A percentile compares a stretch with the other conserved stretches of the same genome.
Evolutionary conservation across 2,329 filamentous ascomycete species (phyloP).

Genomic region (Boeremia lycopersici): DNA sequence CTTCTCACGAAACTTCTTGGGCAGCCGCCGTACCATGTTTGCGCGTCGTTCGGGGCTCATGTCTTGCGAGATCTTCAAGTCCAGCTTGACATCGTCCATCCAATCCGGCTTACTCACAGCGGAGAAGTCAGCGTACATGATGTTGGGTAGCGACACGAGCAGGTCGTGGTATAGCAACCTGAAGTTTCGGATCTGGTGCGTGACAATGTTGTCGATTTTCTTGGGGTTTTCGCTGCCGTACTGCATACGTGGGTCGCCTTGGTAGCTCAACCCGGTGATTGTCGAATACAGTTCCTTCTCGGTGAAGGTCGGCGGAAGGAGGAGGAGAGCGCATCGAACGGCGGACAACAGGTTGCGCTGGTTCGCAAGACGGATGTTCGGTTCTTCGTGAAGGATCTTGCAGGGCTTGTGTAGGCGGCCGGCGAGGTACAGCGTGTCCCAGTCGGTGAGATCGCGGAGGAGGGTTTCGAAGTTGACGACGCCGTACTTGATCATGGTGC

Average conservation of each 20-base stretch:
- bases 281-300: constrained; percentile 88
- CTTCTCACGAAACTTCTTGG: constrained; percentile 82
- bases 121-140: constrained; percentile 72
- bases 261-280: constrained; percentile 90
- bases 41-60: constrained; percentile 90
- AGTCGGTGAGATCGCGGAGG: constrained; percentile 82
- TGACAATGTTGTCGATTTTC: constrained; percentile 94
- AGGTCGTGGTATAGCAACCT: constrained; percentile 88
- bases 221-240: constrained; percentile 87
- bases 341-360: constrained; percentile 95
- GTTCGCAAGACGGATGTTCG: constrained; percentile 88
- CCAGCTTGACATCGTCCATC: constrained; percentile 62
- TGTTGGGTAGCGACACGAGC: constrained; percentile 87
- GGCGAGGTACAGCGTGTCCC: constrained; percentile 96
- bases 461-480: constrained; percentile 94
- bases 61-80: constrained; percentile 79
- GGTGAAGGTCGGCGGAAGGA: constrained; percentile 82
- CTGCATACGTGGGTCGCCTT: constrained; percentile 95
- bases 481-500: constrained; percentile 95
- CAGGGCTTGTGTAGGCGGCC: constrained; percentile 96
- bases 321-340: constrained; percentile 83
- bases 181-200: constrained; percentile 89
- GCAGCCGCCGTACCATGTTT: constrained; percentile 94
- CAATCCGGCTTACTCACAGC: constrained; percentile 63
- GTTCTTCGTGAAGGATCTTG: constrained; percentile 95